Conservation (phyloP, 768 basidiomycete species). For the Tylopilus vinaceipallidus region DNA sequence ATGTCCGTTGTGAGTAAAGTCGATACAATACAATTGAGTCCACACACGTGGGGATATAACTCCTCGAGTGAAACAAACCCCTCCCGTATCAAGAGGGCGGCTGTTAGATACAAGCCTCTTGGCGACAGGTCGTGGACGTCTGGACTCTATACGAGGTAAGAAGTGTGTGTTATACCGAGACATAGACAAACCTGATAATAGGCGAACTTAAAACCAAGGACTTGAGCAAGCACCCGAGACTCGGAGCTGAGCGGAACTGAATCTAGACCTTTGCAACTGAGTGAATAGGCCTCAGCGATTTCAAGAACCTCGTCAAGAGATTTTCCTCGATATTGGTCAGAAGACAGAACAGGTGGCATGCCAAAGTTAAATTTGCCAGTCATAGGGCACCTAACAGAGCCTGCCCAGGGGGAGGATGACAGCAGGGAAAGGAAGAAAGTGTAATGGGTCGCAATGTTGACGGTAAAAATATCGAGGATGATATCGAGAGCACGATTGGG, state of each 20-base stretch:
- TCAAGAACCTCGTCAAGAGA: constrained; percentile 63
- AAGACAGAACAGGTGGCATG: constrained; percentile 40
- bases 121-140: constrained; percentile 64
- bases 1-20: constrained; percentile 6
- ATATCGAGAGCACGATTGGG: constrained; percentile 93
- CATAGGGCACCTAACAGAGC: constrained; percentile 38
- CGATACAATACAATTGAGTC: neutral
- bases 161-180: neutral
- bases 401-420: constrained; percentile 86
- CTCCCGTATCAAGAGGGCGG: constrained; percentile 88
- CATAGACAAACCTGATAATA: constrained; percentile 74
- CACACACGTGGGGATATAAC: constrained; percentile 85
- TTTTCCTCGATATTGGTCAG: constrained; percentile 53
- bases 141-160: constrained; percentile 40
- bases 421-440: constrained; percentile 87
- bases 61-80: constrained; percentile 86
- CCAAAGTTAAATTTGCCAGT: constrained; percentile 25
- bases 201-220: constrained; percentile 96
- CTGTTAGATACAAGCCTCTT: constrained; percentile 72
- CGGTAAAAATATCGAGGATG: constrained; percentile 86
- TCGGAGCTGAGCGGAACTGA: constrained; percentile 30
- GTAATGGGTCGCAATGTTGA: constrained; percentile 79
- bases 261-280: constrained; percentile 2
- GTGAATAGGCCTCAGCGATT: constrained; percentile 43
- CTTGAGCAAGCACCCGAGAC: constrained; percentile 76